phyloP scores from a whole-genome alignment of 2,329 filamentous ascomycete species.

The Scortechinia acanthostroma region DNA sequence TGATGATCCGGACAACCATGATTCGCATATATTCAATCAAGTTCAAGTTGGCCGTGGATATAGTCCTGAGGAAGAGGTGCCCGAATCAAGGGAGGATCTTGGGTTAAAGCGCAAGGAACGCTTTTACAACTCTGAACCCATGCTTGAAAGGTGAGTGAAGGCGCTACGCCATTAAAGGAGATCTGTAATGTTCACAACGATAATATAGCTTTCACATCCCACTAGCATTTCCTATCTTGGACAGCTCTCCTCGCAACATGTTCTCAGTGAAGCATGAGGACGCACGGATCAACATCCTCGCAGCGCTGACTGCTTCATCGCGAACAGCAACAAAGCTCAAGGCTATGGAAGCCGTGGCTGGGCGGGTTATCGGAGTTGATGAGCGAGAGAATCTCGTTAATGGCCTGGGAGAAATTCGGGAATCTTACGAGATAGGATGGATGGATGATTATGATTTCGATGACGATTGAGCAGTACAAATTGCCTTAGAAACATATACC shows the following conservation, averaged over 20 bases:
- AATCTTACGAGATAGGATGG: slow-evolving; percentile 86
- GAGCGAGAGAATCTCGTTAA: slow-evolving; percentile 81
- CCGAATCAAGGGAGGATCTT: background rate
- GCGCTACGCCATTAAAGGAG: background rate
- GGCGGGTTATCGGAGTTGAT: slow-evolving; percentile 60
- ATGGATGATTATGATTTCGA: slow-evolving; percentile 68
- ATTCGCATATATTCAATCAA: slow-evolving; percentile 1
- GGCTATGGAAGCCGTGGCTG: slow-evolving; percentile 53
- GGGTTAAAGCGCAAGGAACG: background rate
- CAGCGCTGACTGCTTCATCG: slow-evolving; percentile 68
- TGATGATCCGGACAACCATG: background rate
- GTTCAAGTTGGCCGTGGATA: background rate
- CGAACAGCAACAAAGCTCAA: slow-evolving; percentile 66
- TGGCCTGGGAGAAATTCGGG: slow-evolving; percentile 72
- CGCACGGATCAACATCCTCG: slow-evolving; percentile 35
- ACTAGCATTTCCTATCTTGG: slow-evolving; percentile 68
- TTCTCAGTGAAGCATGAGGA: slow-evolving; percentile 21
- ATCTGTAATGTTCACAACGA: background rate
- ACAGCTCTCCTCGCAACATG: slow-evolving; percentile 72
- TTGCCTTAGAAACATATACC: no score
- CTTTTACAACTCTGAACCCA: background rate
- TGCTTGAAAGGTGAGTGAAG: background rate
- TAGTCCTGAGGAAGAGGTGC: background rate
- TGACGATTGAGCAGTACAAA: slow-evolving; percentile 36
- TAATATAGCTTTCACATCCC: slow-evolving; percentile 35